Evolutionary conservation across 805 yeast genomes (phyloP), one percentile per base, ranked within the genome.

Genomic region (Zygotorulaspora chibaensis): DNA sequence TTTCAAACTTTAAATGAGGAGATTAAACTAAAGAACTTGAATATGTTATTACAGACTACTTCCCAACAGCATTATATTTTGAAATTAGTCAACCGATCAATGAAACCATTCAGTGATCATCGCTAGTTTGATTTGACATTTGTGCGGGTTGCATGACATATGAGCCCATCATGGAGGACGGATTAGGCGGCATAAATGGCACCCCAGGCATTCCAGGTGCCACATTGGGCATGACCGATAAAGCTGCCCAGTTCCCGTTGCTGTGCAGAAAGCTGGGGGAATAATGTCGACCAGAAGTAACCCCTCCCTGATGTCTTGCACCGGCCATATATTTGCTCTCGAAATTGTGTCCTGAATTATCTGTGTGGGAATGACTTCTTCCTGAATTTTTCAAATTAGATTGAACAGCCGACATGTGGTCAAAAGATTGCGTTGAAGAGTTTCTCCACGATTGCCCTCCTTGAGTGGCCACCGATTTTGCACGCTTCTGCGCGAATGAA

Each of bases 401-500:
- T 13, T 15, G 28, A 15, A 11, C 44, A 12, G 33, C 20, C 27
- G 13, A 40, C 13, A 15, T 17, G 31, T 33, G 18, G 11, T 38
- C 46, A 30, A 11, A n/a, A 10, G 29, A 11, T n/a, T 35, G 25
- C 10, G 31, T 31, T 12, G 39, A 16, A 9, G 29, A 31, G 12
- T 37, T 11, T 27, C n/a, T 44, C n/a, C 16, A n/a, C 5, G 20
- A 13, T 33, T 33, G 20, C n/a, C 39, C 43, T 10, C 45, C 43
- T 25, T 42, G 47, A 28, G 28, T 40, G 11, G 40, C 33, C 4
- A 30, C 15, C 20, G 48, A 45, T 37, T 52, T 55, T 12, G 57
- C 47, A 25, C 61, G 51, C 42, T 56, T 65, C 66, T 83, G 89
- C 20, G 95, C 95, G 67, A 86, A 79, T 38, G 91, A 83, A 31